A percentile compares a stretch with the other conserved stretches of the same genome.
Conservation (phyloP, 2,329 filamentous ascomycete species). For the Aspergillus eucalypticola region DNA sequence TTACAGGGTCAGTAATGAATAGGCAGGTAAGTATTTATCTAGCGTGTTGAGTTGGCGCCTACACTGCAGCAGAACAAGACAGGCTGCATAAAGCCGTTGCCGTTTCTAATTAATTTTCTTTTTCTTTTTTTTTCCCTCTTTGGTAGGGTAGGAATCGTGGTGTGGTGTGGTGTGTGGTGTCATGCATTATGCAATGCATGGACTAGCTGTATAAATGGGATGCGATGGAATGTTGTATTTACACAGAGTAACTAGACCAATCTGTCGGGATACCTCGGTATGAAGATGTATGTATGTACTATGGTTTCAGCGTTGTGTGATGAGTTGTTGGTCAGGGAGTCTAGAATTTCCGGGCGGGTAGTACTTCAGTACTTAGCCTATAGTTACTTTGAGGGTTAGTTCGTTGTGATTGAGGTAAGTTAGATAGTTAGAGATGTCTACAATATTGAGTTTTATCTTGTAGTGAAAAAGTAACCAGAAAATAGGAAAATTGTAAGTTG, state of each 20-base stretch:
- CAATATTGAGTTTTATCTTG: too few species aligned
- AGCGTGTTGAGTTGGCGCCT: background rate
- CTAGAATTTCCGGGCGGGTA: background rate
- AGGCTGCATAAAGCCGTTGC: slow-evolving; percentile 20
- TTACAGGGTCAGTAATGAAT: too few species aligned
- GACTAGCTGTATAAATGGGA: slow-evolving; percentile 5
- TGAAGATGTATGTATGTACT: background rate
- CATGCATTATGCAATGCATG: slow-evolving; percentile 25
- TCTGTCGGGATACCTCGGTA: background rate
- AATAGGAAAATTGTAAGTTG: too few species aligned
- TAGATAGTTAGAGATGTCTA: too few species aligned
- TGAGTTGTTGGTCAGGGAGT: background rate
- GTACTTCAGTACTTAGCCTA: background rate
- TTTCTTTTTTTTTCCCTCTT: too few species aligned
- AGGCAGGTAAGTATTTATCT: background rate
- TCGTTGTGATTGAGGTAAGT: too few species aligned
- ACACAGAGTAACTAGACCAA: background rate
- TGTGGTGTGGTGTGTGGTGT: slow-evolving; percentile 16
- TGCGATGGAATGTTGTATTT: background rate
- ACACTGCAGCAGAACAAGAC: background rate
- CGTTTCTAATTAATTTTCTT: slow-evolving; percentile 2
- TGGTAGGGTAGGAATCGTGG: background rate
- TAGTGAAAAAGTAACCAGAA: too few species aligned
- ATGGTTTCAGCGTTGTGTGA: background rate
- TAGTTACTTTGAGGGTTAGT: too few species aligned